A percentile compares a stretch with the other conserved stretches of the same genome.
Evolutionary conservation across 2,329 filamentous ascomycete genomes (phyloP).

Genomic region (Chrysoporthe puriensis): DNA sequence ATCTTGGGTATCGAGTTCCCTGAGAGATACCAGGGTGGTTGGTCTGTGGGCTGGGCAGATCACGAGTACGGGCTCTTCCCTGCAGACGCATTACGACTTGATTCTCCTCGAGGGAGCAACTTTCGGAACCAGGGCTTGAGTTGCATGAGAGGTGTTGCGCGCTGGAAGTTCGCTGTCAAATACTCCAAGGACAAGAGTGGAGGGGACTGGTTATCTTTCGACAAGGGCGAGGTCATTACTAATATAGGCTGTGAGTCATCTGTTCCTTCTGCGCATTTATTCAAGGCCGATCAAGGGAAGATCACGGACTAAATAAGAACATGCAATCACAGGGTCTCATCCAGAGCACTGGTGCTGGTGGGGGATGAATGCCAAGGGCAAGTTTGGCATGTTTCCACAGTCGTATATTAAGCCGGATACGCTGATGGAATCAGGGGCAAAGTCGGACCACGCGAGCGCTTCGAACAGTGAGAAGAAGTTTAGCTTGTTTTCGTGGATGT

Average conservation of each 20-base stretch:
- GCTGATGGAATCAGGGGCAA: constrained; percentile 42
- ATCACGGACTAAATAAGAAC: not conserved
- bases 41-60: constrained; percentile 61
- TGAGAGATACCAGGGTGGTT: constrained; percentile 55
- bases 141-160: constrained; percentile 50
- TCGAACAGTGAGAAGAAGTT: constrained; percentile 41
- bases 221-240: constrained; percentile 70
- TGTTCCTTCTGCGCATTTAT: not conserved
- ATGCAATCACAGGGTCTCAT: constrained; percentile 44
- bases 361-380: constrained; percentile 55
- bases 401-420: constrained; percentile 52
- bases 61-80: constrained; percentile 53
- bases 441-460: constrained; percentile 37
- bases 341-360: constrained; percentile 61
- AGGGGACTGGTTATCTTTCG: constrained; percentile 59
- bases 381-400: constrained; percentile 57
- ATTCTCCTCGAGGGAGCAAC: constrained; percentile 49
- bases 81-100: constrained; percentile 50
- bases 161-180: constrained; percentile 54
- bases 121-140: constrained; percentile 50
- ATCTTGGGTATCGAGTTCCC: constrained; percentile 58
- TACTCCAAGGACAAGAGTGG: constrained; percentile 36
- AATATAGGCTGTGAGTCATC: constrained; percentile 61
- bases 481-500: constrained; percentile 42
- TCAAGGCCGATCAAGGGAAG: too few species aligned